Percentiles rank a stretch among this genome's conserved stretches.
Evolutionary conservation across 2,329 filamentous ascomycete genomes (phyloP).

Genomic region (Fusarium chuoi): DNA sequence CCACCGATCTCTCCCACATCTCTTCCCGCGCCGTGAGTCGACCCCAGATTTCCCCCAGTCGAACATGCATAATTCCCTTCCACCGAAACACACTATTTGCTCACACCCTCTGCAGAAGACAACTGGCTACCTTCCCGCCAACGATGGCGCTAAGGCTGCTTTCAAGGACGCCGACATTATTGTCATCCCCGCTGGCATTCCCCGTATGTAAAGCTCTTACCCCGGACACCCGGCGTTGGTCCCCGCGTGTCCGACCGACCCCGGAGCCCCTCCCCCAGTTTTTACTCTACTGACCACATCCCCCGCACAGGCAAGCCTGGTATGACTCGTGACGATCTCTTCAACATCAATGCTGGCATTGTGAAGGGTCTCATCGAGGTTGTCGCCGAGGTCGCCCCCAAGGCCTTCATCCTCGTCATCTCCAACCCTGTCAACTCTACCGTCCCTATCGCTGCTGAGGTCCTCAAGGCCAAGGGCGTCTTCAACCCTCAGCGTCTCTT

Average conservation of each 20-base stretch:
- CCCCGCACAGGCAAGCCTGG: slow-evolving; percentile 85
- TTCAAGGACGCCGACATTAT: slow-evolving; percentile 95
- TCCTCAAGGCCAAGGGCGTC: slow-evolving; percentile 90
- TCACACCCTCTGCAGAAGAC: slow-evolving; percentile 71
- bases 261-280: slow-evolving; percentile 26
- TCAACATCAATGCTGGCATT: slow-evolving; percentile 99
- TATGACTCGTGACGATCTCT: slow-evolving; percentile 99
- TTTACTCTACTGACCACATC: slow-evolving; percentile 34
- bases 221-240: slow-evolving; percentile 26
- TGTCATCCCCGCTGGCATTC: slow-evolving; percentile 97
- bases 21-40: slow-evolving; percentile 80
- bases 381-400: slow-evolving; percentile 86
- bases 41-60: slow-evolving; percentile 27
- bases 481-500: slow-evolving; percentile 97
- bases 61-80: slow-evolving; percentile 32
- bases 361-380: slow-evolving; percentile 93
- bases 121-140: slow-evolving; percentile 85
- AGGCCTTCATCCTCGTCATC: slow-evolving; percentile 95
- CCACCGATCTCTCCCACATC: slow-evolving; percentile 96
- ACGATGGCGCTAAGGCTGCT: slow-evolving; percentile 86
- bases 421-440: slow-evolving; percentile 99
- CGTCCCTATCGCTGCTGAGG: slow-evolving; percentile 96
- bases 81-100: slow-evolving; percentile 39
- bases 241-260: slow-evolving; percentile 34
- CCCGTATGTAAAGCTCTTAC: slow-evolving; percentile 71